Percentiles rank a stretch among this genome's conserved stretches.
Evolutionary conservation across 805 yeast species (phyloP).

Genomic region (Saccharomycopsis sp.): DNA sequence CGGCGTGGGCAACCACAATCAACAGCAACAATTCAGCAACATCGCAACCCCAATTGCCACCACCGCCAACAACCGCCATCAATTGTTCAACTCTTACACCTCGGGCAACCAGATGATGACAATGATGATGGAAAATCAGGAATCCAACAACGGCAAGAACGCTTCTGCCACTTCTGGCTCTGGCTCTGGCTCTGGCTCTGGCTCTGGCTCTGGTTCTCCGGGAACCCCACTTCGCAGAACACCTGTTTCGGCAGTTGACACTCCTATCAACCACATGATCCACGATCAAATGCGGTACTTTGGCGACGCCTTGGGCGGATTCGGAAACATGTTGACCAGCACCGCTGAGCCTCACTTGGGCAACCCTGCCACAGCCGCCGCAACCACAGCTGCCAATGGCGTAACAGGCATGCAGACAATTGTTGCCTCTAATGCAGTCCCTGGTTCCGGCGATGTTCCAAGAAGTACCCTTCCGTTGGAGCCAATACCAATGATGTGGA

Average conservation of each 20-base stretch:
- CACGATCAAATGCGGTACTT: too few species aligned
- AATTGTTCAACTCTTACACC: conserved; percentile 2
- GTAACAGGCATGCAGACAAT: not conserved
- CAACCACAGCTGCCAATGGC: not conserved
- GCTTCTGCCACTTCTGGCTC: too few species aligned
- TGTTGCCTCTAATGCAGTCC: too few species aligned
- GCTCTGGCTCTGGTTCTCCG: too few species aligned
- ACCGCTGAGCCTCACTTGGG: too few species aligned
- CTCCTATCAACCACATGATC: not conserved
- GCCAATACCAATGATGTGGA: conserved; percentile 10
- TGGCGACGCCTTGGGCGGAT: too few species aligned
- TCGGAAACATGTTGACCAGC: too few species aligned
- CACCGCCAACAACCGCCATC: not conserved
- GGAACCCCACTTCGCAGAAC: too few species aligned
- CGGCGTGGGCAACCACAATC: too few species aligned
- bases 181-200: too few species aligned
- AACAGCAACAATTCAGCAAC: not conserved
- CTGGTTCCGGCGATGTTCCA: conserved; percentile 7
- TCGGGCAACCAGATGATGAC: not conserved
- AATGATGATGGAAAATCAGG: not conserved
- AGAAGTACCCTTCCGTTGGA: conserved; percentile 14
- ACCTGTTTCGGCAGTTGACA: too few species aligned
- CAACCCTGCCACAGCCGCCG: too few species aligned
- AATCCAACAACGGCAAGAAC: not conserved
- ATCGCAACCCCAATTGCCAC: conserved; percentile 3